A percentile compares a stretch with the other conserved stretches of the same genome.
These are phyloP conservation scores for Aspergillus sp. DNA, from an alignment of 2,329 filamentous ascomycete genomes.

Conservation along the genomic window DNA sequence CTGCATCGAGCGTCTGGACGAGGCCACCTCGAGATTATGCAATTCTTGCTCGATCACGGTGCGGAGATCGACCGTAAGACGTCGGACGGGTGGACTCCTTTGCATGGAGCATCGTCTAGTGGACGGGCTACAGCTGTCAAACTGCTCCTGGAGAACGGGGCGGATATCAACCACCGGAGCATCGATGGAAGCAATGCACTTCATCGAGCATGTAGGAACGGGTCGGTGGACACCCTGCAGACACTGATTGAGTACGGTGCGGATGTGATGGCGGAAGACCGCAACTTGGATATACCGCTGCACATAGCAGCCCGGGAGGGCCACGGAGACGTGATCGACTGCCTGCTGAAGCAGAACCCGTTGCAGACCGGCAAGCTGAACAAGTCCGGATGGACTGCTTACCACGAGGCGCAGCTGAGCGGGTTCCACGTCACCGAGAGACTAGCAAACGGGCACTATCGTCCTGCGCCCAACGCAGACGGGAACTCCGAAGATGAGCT, in stretches of 20 bases:
- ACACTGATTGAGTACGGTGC: background rate
- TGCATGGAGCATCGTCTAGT: constrained; percentile 4
- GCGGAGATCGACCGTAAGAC: background rate
- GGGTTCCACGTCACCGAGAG: background rate
- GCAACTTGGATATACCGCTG: background rate
- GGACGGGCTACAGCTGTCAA: background rate
- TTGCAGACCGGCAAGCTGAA: background rate
- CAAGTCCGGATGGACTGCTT: background rate
- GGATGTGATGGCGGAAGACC: background rate
- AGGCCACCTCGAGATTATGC: background rate
- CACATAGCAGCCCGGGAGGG: background rate
- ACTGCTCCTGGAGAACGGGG: background rate
- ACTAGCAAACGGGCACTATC: background rate
- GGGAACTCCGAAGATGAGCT: background rate
- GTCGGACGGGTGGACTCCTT: constrained; percentile 3
- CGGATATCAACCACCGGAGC: background rate
- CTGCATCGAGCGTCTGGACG: constrained; percentile 6
- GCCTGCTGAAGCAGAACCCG: background rate
- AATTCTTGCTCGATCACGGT: background rate
- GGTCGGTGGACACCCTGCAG: background rate
- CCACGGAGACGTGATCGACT: background rate
- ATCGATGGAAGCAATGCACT: background rate
- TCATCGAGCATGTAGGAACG: background rate
- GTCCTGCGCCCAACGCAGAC: background rate
- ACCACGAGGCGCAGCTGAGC: constrained; percentile 3